Base-by-base conservation (phyloP, 306 rosid species). In the Casuarina cunninghamiana region DNA sequence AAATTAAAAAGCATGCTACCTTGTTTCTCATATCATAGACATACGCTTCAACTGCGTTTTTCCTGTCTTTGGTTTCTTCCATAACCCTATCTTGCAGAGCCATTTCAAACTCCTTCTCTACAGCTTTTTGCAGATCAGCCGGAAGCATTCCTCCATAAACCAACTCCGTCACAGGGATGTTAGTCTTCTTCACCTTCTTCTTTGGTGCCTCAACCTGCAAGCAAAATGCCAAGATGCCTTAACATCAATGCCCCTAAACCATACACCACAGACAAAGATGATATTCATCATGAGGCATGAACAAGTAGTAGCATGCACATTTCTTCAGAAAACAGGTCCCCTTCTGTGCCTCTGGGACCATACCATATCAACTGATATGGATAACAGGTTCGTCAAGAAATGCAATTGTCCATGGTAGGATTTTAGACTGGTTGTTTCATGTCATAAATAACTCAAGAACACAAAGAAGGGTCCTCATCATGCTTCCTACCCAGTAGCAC, bases 61-160 rank as follows among this genome's bases (percentile, higher is more conserved):
- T 95, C 91, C 82, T 93, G 88, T 95, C 97, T 53, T 95, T 95
- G 2, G 97, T 95, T 82, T 95, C 99, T 78, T 95, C 99, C 97
- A 93, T 93, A 35, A 95, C 97, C 26, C 97, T 91, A 76, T 95
- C 99, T 84, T 95, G 97, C 82, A 95, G 84, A 78, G 99, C 97
- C 99, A 95, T 93, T 85, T 95, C 99, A 81, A 87, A 95, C 85
- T 95, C 99, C 75, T 83, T 93, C 68, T 95, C 99, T 61, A 88
- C 73, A 21, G 99, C 97, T 78, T 91, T 93, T 63, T 95, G 94
- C 77, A 95, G 77, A 80, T 93, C 97, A 15, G 43, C 79, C 61
- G 83, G 69, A 15, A 10, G 55, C 91, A 93, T 65, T 49, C 94
- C 91, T 82, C 99, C 99, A 82, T 88, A 91, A 82, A 93, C 93